Conservation (phyloP, 345 rosid species). For the Salix exigua region DNA sequence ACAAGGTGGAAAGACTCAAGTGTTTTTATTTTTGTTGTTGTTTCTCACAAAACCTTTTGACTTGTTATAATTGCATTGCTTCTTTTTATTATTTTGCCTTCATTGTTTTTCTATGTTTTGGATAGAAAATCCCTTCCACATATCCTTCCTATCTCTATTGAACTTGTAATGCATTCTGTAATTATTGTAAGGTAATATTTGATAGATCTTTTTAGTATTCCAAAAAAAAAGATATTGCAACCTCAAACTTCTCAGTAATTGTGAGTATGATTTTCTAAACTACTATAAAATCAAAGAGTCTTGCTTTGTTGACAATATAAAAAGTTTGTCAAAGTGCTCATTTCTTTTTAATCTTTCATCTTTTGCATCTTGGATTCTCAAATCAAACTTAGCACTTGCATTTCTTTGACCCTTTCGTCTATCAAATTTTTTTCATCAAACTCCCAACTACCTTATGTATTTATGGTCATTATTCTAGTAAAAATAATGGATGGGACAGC, state of each 20-base stretch:
- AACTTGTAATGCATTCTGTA: neutral
- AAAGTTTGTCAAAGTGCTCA: neutral
- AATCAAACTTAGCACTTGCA: neutral
- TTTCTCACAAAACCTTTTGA: neutral
- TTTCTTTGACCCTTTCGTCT: neutral
- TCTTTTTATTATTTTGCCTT: neutral
- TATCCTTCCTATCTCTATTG: neutral
- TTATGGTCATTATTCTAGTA: neutral
- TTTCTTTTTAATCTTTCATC: neutral
- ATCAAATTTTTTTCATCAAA: too few species aligned
- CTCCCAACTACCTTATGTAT: too few species aligned
- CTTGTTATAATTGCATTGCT: neutral
- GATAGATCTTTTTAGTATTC: too few species aligned
- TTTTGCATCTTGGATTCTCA: neutral
- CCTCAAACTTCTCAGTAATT: too few species aligned
- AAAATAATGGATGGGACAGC: neutral
- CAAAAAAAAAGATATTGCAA: too few species aligned
- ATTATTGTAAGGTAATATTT: neutral
- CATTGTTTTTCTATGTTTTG: neutral
- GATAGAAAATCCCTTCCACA: neutral
- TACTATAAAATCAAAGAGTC: neutral
- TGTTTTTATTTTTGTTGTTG: neutral
- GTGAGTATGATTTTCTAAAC: neutral
- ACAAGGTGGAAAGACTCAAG: too few species aligned
- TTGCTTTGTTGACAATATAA: neutral